phyloP scores from a whole-genome alignment of 129 eudicot genomes.

The Artemisia annua region DNA sequence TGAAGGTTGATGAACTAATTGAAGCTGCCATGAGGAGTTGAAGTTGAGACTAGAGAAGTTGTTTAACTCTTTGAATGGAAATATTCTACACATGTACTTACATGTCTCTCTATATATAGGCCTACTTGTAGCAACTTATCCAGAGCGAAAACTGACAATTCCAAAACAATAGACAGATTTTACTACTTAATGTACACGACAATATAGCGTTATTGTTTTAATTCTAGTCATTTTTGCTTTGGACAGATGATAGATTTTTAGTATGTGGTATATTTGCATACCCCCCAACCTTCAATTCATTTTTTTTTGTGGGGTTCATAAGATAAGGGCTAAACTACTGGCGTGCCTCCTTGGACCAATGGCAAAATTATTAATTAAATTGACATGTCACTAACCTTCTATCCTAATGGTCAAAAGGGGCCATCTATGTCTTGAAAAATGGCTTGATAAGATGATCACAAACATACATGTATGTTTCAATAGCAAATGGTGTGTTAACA shows the following conservation, averaged over 20 bases:
- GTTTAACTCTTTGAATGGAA: slow-evolving; percentile 22
- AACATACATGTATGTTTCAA: slow-evolving; percentile 22
- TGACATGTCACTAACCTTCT: slow-evolving; percentile 33
- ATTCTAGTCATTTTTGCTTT: neutral
- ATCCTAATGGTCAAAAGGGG: slow-evolving; percentile 30
- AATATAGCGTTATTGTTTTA: neutral
- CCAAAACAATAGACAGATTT: neutral
- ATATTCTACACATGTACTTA: neutral
- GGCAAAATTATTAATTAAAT: slow-evolving; percentile 3
- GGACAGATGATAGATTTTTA: slow-evolving; percentile 15
- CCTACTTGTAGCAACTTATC: slow-evolving; percentile 14
- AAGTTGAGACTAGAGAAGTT: slow-evolving; percentile 12
- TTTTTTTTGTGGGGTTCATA: slow-evolving; percentile 29
- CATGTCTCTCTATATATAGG: slow-evolving; percentile 33
- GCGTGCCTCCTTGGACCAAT: slow-evolving; percentile 33
- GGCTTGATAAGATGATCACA: slow-evolving; percentile 26
- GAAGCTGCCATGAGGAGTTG: slow-evolving; percentile 36
- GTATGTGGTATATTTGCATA: slow-evolving; percentile 29
- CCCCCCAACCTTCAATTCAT: slow-evolving; percentile 1
- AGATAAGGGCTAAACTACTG: slow-evolving; percentile 33
- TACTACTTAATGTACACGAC: neutral
- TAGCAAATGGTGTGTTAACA: slow-evolving; percentile 37
- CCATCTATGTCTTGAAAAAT: slow-evolving; percentile 30
- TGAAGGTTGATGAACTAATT: slow-evolving; percentile 28
- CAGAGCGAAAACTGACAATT: slow-evolving; percentile 10